These are phyloP conservation scores for Ceratocystis cubensis DNA, from an alignment of 2,329 filamentous ascomycete species.

Conservation along the genomic window DNA sequence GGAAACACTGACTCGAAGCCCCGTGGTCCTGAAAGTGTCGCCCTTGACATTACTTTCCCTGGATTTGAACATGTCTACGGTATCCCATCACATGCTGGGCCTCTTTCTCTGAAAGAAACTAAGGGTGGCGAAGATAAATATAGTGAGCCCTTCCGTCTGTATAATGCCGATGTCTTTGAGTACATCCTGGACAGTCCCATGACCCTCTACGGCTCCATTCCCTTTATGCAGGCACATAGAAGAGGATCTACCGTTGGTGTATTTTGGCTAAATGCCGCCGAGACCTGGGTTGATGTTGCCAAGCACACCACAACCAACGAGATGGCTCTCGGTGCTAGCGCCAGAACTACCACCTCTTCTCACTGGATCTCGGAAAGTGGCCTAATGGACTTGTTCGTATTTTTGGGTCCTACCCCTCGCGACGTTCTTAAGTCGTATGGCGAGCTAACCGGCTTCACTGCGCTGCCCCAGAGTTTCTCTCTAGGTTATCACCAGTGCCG, in stretches of 20 bases:
- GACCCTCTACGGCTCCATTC: slow-evolving; percentile 95
- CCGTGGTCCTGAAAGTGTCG: slow-evolving; percentile 84
- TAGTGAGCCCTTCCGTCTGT: slow-evolving; percentile 80
- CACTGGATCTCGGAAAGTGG: slow-evolving; percentile 96
- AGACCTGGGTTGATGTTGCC: slow-evolving; percentile 93
- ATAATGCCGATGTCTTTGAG: slow-evolving; percentile 96
- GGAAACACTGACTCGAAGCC: slow-evolving; percentile 93
- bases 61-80: slow-evolving; percentile 89
- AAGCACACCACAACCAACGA: slow-evolving; percentile 71
- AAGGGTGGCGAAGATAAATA: slow-evolving; percentile 78
- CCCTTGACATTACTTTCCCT: slow-evolving; percentile 79
- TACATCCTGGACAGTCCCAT: slow-evolving; percentile 95
- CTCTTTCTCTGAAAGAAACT: slow-evolving; percentile 79
- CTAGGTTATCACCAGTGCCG: slow-evolving; percentile 94
- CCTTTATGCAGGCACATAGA: slow-evolving; percentile 93
- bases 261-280: slow-evolving; percentile 93
- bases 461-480: slow-evolving; percentile 82
- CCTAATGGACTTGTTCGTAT: slow-evolving; percentile 82
- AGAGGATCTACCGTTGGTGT: slow-evolving; percentile 89
- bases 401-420: slow-evolving; percentile 75
- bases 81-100: slow-evolving; percentile 83
- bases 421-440: slow-evolving; percentile 73
- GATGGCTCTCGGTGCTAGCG: slow-evolving; percentile 55
- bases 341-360: slow-evolving; percentile 67
- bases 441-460: slow-evolving; percentile 81